Percentiles rank a stretch among this genome's conserved stretches.
These are phyloP conservation scores for Gliomastix tumulicola DNA, from an alignment of 2,329 filamentous ascomycete genomes.

Conservation along the genomic window DNA sequence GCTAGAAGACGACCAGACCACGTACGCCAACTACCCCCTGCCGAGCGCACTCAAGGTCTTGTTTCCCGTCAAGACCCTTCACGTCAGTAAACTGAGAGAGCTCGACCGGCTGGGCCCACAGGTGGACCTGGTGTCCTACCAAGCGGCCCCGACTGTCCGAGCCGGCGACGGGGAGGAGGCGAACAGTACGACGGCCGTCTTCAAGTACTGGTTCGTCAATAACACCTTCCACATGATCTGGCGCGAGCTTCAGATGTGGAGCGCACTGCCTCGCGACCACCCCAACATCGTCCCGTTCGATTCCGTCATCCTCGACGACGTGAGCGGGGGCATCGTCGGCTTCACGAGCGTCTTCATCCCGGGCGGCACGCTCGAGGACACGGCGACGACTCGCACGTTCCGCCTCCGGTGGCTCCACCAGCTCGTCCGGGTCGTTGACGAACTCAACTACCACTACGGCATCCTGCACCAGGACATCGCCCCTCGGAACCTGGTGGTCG, in stretches of 20 bases:
- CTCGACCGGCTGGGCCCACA: constrained; percentile 16
- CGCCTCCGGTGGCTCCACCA: constrained; percentile 26
- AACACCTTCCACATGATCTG: constrained; percentile 14
- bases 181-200: too few relatives aligned
- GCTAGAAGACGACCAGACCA: constrained; percentile 17
- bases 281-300: constrained; percentile 27
- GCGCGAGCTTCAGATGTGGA: constrained; percentile 25
- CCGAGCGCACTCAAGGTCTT: constrained; percentile 9
- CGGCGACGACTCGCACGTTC: constrained; percentile 19
- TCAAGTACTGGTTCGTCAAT: constrained; percentile 24
- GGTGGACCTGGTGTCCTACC: constrained; percentile 19
- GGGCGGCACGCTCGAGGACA: constrained; percentile 23
- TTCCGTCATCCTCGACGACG: constrained; percentile 20
- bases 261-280: constrained; percentile 25
- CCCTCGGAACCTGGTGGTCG: constrained; percentile 26
- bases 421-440: constrained; percentile 24
- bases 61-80: constrained; percentile 8
- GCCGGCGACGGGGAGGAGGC: too few relatives aligned
- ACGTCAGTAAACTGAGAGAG: constrained; percentile 16
- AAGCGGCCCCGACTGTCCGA: too few relatives aligned
- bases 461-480: constrained; percentile 29
- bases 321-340: constrained; percentile 22
- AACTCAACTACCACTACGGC: constrained; percentile 26
- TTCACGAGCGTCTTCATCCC: constrained; percentile 25
- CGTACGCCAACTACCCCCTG: constrained; percentile 14